phyloP scores from a whole-genome alignment of 495 filamentous ascomycete genomes.

The Collariella sp. region DNA sequence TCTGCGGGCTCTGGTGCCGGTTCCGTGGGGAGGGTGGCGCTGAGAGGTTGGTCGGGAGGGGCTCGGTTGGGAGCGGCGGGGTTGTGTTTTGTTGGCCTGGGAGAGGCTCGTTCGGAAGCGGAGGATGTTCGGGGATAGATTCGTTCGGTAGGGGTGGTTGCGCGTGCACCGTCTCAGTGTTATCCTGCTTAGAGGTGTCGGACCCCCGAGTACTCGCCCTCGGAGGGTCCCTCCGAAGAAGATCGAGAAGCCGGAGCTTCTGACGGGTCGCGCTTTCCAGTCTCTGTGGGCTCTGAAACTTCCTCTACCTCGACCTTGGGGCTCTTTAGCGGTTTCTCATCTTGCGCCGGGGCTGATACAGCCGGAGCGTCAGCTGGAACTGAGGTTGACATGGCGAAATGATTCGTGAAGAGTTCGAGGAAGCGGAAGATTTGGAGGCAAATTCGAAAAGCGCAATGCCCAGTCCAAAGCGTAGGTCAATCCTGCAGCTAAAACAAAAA shows the following conservation, averaged over 20 bases:
- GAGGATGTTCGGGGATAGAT: background rate
- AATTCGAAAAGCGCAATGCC: background rate
- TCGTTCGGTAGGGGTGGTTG: constrained; percentile 10
- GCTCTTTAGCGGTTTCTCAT: background rate
- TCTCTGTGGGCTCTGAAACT: background rate
- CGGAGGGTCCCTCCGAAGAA: constrained; percentile 5
- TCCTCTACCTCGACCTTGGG: background rate
- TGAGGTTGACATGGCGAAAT: constrained; percentile 10
- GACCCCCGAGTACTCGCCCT: constrained; percentile 13
- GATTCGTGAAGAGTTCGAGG: background rate
- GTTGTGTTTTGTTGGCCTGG: constrained; percentile 1
- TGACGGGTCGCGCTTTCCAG: background rate
- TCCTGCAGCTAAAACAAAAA: too few species aligned
- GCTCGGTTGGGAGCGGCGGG: constrained; percentile 26
- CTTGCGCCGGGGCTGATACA: background rate
- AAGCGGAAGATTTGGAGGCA: background rate
- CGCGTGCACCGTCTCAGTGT: background rate
- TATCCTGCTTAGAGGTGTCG: constrained; percentile 1
- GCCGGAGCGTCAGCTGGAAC: background rate
- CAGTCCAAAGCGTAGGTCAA: too few species aligned
- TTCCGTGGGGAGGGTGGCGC: constrained; percentile 35
- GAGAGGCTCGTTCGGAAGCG: constrained; percentile 6
- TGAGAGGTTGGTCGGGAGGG: constrained; percentile 12
- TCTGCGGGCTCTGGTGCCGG: constrained; percentile 43
- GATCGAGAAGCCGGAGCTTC: background rate